These are phyloP conservation scores for Peterozyma toletana DNA, from an alignment of 805 yeast species.

Conservation along the genomic window DNA sequence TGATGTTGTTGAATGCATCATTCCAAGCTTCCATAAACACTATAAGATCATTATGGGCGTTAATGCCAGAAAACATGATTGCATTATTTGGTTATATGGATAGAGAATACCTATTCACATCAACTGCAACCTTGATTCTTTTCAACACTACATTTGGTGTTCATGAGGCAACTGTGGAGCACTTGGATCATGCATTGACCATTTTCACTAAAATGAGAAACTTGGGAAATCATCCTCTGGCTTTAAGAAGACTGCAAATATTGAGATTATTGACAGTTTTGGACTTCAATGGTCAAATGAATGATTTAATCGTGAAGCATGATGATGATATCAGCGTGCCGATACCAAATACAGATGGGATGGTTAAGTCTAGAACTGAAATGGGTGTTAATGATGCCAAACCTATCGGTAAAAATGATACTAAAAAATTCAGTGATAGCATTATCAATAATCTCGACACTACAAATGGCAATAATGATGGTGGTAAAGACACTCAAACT, in stretches of 20 bases:
- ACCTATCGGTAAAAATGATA: neutral
- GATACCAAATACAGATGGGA: conserved; percentile 11
- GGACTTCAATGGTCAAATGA: conserved; percentile 64
- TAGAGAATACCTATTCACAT: conserved; percentile 70
- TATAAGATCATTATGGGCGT: conserved; percentile 64
- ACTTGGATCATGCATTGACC: conserved; percentile 63
- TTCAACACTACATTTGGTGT: conserved; percentile 79
- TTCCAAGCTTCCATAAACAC: conserved; percentile 78
- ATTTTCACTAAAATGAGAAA: conserved; percentile 71
- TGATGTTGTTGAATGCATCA: conserved; percentile 67
- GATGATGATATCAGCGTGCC: conserved; percentile 35
- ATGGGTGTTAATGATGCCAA: conserved; percentile 1
- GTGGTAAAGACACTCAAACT: neutral
- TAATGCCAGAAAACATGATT: conserved; percentile 73
- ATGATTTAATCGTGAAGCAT: conserved; percentile 47
- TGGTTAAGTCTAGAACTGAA: neutral
- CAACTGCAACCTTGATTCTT: conserved; percentile 65
- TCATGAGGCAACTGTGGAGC: conserved; percentile 65
- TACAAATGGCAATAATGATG: conserved; percentile 1
- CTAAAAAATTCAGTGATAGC: neutral
- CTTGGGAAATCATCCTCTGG: conserved; percentile 76
- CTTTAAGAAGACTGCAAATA: conserved; percentile 63
- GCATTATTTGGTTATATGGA: conserved; percentile 86
- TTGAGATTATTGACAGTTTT: conserved; percentile 56
- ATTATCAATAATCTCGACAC: too few relatives aligned